A percentile compares a stretch with the other conserved stretches of the same genome.
These are phyloP conservation scores for Pichia inconspicua DNA, from an alignment of 1,139 yeast species.

Conservation along the genomic window DNA sequence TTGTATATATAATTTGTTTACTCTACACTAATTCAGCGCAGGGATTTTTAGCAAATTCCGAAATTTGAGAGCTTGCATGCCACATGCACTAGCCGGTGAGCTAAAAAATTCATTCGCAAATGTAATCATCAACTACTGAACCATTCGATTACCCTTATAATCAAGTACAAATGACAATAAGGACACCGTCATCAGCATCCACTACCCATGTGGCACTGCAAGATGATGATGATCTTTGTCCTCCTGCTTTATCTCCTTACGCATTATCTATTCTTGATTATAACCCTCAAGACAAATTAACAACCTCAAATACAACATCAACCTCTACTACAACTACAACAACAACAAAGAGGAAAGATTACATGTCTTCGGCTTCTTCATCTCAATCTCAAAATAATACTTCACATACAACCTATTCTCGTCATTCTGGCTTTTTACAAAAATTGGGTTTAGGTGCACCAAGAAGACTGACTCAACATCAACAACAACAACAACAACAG, in stretches of 20 bases:
- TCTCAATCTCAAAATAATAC: not conserved
- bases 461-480: constrained; percentile 17
- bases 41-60: no score
- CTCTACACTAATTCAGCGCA: no score
- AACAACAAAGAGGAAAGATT: not conserved
- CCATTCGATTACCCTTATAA: no score
- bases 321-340: not conserved
- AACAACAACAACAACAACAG: constrained; percentile 3
- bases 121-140: no score
- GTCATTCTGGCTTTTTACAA: constrained; percentile 16
- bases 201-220: not conserved
- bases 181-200: not conserved
- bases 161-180: not conserved
- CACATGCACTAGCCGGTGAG: no score
- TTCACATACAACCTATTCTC: constrained; percentile 2
- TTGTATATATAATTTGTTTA: not conserved
- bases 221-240: constrained; percentile 30
- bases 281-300: constrained; percentile 7
- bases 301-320: not conserved
- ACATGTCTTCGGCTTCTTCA: not conserved
- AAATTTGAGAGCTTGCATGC: no score
- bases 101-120: no score
- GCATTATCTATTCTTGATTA: constrained; percentile 35
- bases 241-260: constrained; percentile 61
- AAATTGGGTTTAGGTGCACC: constrained; percentile 27